Conservation (phyloP, 2,329 filamentous ascomycete species). For the Alternaria sp. region DNA sequence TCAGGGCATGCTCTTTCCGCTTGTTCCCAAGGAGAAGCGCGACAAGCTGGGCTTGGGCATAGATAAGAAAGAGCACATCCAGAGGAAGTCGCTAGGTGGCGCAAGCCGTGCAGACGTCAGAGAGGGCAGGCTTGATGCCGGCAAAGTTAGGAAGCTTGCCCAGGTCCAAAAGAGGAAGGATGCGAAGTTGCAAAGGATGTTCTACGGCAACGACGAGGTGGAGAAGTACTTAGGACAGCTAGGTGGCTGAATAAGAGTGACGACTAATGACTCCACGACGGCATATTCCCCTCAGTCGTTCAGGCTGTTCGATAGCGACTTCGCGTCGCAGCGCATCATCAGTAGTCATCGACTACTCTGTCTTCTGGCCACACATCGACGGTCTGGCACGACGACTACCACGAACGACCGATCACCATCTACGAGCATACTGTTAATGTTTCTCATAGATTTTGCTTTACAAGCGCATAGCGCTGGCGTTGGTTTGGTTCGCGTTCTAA, state of each 20-base stretch:
- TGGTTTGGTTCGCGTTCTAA: neutral
- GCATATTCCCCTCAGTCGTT: accelerated
- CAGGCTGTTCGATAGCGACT: neutral
- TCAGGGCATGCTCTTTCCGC: constrained; percentile 74
- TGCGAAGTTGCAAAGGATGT: constrained; percentile 70
- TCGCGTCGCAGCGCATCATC: neutral
- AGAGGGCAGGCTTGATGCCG: constrained; percentile 66
- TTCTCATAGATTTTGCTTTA: neutral
- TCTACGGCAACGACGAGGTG: constrained; percentile 78
- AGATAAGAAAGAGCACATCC: constrained; percentile 48
- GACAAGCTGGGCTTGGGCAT: constrained; percentile 77
- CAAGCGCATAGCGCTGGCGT: constrained; percentile 4
- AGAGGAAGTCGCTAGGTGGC: constrained; percentile 47
- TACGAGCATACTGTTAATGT: neutral
- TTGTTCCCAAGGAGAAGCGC: constrained; percentile 75
- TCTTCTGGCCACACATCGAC: neutral
- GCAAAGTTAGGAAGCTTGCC: constrained; percentile 68
- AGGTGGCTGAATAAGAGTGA: neutral
- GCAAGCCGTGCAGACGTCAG: constrained; percentile 45
- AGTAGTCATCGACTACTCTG: neutral
- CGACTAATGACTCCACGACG: neutral
- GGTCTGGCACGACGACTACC: neutral
- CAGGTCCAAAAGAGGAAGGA: constrained; percentile 67
- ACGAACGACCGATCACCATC: accelerated
- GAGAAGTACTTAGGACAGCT: constrained; percentile 70